Conservation (phyloP, 2,329 filamentous ascomycete species). For the Nakataea oryzae region DNA sequence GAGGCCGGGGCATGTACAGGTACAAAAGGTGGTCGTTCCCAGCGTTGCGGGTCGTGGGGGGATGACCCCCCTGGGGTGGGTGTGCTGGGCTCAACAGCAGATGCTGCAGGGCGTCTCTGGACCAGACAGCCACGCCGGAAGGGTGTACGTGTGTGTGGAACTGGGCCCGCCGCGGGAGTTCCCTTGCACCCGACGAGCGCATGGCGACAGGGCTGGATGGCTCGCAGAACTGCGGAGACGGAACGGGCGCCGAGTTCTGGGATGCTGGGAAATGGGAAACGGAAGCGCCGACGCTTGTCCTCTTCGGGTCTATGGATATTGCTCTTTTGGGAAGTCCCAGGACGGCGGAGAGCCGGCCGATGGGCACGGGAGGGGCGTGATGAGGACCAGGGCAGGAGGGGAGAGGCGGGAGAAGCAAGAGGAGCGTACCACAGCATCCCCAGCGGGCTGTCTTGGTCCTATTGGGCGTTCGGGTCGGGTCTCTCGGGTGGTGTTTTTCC, state of each 20-base stretch:
- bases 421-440: not conserved
- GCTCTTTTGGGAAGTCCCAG: constrained; percentile 20
- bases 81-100: not conserved
- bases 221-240: not conserved
- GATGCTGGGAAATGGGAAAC: not conserved
- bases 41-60: not conserved
- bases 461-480: constrained; percentile 2
- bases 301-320: constrained; percentile 22
- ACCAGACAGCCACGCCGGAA: not conserved
- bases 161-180: not conserved
- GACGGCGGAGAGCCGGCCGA: not conserved
- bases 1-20: not conserved
- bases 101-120: not conserved
- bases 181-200: not conserved
- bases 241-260: not conserved
- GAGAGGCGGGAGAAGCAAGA: not conserved
- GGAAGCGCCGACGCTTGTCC: constrained; percentile 18
- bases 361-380: not conserved
- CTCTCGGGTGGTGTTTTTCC: not conserved
- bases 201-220: not conserved
- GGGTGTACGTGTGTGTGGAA: not conserved
- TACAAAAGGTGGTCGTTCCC: constrained; percentile 1
- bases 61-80: not conserved
- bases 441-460: constrained; percentile 3
- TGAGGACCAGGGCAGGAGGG: not conserved